Base-by-base conservation (phyloP, 2,329 filamentous ascomycete genomes). In the Phyllachora maydis region DNA sequence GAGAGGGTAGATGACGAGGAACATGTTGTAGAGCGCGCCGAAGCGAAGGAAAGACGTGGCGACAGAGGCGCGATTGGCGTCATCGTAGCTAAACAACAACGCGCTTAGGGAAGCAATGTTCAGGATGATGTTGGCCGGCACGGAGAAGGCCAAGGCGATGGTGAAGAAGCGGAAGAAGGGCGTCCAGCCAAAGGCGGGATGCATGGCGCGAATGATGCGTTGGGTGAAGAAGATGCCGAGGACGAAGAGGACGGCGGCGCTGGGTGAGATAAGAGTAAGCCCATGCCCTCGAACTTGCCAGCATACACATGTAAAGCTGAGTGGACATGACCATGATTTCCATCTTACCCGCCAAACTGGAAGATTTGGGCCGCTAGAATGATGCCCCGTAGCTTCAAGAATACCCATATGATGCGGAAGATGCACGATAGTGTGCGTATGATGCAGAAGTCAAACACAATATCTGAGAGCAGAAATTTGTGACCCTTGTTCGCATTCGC, bases 141-240 rank as follows among this genome's bases (percentile, higher is more conserved):
- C 32, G 6, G 45, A 42, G 11, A 44, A 29, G 20, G 34, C 30
- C 7, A 40, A 31, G 19, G 41, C 28, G 3, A 32, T 19, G 4
- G 28, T 30, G 8, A 30, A 14, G 24, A 37, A 27, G 22, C 40
- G 34, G n/a, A 46, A 35, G 2, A 22, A 29, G 2, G 13, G 31
- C 12, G 39, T 34, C 48, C 47, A 51, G 26, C 47, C 49, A 6
- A 47, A 19, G 9, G 11, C 10, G 6, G 48, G 47, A 16, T 46
- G 47, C 23, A 42, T 40, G 3, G 47, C 43, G 21, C 49, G 45
- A 3, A 50, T 30, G 14, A 52, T 35, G 19, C 49, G 45, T 28
- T 49, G 47, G 2, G 43, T 40, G 26, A 51, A 46, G 28, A 51
- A 37, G 11, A 51, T 37, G 30, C 51, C 50, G 28, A 48, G 32